Percentiles rank a stretch among this genome's conserved stretches.
Evolutionary conservation across 2,329 filamentous ascomycete genomes (phyloP).

Genomic region (Cercospora sp.): DNA sequence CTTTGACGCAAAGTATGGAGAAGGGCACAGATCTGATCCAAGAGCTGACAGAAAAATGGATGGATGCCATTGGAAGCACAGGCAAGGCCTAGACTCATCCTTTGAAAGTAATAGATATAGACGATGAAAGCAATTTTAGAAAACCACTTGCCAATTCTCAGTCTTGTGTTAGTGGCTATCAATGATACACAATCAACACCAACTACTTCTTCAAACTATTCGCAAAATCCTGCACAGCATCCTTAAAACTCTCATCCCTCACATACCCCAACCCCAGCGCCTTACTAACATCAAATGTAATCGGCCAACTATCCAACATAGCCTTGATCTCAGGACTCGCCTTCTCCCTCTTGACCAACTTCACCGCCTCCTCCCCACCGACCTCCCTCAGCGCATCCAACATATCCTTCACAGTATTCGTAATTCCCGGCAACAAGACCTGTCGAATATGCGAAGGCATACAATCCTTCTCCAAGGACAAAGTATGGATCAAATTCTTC

Average conservation of each 20-base stretch:
- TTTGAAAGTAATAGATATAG: too few species aligned
- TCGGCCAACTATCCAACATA: conserved; percentile 59
- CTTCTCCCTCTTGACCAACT: conserved; percentile 53
- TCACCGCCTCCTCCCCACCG: conserved; percentile 54
- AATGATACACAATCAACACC: too few species aligned
- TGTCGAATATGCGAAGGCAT: conserved; percentile 53
- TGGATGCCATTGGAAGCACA: conserved; percentile 44
- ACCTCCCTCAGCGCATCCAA: conserved; percentile 57
- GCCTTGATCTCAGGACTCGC: conserved; percentile 52
- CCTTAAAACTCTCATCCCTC: conserved; percentile 51
- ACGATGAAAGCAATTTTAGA: too few species aligned
- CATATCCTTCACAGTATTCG: conserved; percentile 58
- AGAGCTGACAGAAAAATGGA: conserved; percentile 56
- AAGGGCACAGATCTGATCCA: conserved; percentile 57
- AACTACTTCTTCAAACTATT: conserved; percentile 34
- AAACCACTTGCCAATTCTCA: background rate
- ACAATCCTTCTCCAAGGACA: conserved; percentile 51
- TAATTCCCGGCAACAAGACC: conserved; percentile 57
- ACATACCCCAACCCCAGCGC: conserved; percentile 56
- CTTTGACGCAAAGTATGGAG: conserved; percentile 57
- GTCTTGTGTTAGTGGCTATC: background rate
- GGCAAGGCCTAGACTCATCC: conserved; percentile 22
- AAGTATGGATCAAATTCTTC: conserved; percentile 55
- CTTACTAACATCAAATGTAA: conserved; percentile 56
- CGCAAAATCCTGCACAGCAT: conserved; percentile 49